Evolutionary conservation across 2,329 filamentous ascomycete genomes (phyloP).

Genomic region (Epicoccum sorghinum): DNA sequence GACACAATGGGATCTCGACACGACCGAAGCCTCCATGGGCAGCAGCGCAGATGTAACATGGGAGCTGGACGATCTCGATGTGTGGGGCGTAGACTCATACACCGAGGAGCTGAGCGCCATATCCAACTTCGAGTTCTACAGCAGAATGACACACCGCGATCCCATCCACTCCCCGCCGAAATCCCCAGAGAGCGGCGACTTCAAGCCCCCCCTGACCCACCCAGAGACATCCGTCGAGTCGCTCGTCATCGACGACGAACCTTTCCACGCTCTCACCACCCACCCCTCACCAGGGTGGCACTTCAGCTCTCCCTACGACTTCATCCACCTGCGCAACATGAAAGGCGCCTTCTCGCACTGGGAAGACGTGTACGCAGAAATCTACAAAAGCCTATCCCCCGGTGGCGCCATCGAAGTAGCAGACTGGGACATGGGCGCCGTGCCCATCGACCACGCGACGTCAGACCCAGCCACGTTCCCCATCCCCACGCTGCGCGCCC

Average conservation of each 20-base stretch:
- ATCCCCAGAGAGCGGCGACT: constrained; percentile 6
- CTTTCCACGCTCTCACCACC: constrained; percentile 25
- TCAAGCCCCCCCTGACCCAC: constrained; percentile 8
- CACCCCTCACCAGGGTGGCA: constrained; percentile 50
- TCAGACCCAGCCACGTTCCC: constrained; percentile 15
- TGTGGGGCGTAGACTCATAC: constrained; percentile 38
- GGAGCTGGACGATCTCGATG: constrained; percentile 48
- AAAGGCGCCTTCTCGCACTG: constrained; percentile 57
- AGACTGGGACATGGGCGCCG: constrained; percentile 46
- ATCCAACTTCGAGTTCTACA: constrained; percentile 33
- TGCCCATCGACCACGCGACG: constrained; percentile 17
- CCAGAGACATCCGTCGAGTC: constrained; percentile 28
- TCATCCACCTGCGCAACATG: constrained; percentile 57
- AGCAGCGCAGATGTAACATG: constrained; percentile 36
- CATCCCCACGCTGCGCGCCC: constrained; percentile 33
- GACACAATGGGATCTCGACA: constrained; percentile 58
- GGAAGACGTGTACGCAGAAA: constrained; percentile 53
- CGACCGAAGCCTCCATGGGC: constrained; percentile 49
- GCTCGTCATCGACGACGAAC: constrained; percentile 24
- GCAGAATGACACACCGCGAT: constrained; percentile 28
- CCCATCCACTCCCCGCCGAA: constrained; percentile 24
- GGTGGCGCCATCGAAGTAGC: constrained; percentile 57
- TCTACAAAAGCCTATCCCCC: constrained; percentile 52
- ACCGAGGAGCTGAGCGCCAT: constrained; percentile 33
- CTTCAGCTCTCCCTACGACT: constrained; percentile 56